Conservation (phyloP, 2,329 filamentous ascomycete genomes). For the Xylariomycetidae sp. region DNA sequence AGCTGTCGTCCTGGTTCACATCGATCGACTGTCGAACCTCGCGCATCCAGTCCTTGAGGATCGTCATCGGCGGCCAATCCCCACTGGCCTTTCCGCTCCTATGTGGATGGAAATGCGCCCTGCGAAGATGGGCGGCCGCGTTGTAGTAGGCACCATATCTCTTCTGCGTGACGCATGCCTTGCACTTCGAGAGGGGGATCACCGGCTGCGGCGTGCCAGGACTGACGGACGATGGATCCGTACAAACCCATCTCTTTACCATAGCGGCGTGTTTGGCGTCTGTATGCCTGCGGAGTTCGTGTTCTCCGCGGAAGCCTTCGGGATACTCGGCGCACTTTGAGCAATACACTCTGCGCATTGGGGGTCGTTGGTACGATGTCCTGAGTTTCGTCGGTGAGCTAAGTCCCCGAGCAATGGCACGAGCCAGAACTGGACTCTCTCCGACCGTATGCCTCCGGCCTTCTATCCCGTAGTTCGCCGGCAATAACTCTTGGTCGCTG, state of each 20-base stretch:
- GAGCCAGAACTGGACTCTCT: slow-evolving; percentile 37
- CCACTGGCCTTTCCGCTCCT: slow-evolving; percentile 51
- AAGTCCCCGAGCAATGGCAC: slow-evolving; percentile 31
- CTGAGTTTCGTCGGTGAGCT: slow-evolving; percentile 38
- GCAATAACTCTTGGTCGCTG: slow-evolving; percentile 19
- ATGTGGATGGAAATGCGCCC: slow-evolving; percentile 52
- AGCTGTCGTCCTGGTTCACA: slow-evolving; percentile 39
- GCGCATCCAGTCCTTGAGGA: slow-evolving; percentile 55
- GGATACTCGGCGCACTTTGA: slow-evolving; percentile 73
- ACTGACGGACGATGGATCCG: slow-evolving; percentile 37
- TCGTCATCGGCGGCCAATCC: slow-evolving; percentile 52
- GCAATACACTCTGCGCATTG: slow-evolving; percentile 70
- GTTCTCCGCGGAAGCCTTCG: slow-evolving; percentile 84
- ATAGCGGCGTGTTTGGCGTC: slow-evolving; percentile 51
- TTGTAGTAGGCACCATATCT: slow-evolving; percentile 55
- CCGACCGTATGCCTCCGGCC: slow-evolving; percentile 41
- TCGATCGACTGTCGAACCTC: slow-evolving; percentile 48
- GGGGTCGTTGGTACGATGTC: slow-evolving; percentile 44
- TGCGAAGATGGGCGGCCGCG: slow-evolving; percentile 50
- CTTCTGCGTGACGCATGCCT: slow-evolving; percentile 51
- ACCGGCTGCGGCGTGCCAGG: slow-evolving; percentile 38
- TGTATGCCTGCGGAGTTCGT: slow-evolving; percentile 69
- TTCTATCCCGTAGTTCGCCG: slow-evolving; percentile 19
- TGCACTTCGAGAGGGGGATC: slow-evolving; percentile 49
- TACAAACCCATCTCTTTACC: slow-evolving; percentile 52